Evolutionary conservation across 2,329 filamentous ascomycete species (phyloP).

Genomic region (Immersiporthe knoxdaviesiana): DNA sequence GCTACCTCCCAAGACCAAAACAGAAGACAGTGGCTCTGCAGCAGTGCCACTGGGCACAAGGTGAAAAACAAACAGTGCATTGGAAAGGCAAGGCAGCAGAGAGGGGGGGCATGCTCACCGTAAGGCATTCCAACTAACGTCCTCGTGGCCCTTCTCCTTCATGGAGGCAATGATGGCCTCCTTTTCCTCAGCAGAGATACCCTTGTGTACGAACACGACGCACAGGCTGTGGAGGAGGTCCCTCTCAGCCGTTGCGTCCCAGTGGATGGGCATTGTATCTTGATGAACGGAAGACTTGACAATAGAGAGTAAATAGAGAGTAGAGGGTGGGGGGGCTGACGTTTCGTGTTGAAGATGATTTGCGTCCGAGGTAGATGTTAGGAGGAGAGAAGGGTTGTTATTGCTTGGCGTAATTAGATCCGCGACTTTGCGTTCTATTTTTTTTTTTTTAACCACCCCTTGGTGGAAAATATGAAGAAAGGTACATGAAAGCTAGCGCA

Average conservation of each 20-base stretch:
- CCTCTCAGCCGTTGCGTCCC: background rate
- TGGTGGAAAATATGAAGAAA: background rate
- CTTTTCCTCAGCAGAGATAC: background rate
- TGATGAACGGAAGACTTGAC: background rate
- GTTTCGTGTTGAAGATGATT: background rate
- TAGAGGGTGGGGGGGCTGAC: background rate
- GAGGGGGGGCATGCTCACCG: background rate
- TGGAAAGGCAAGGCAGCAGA: background rate
- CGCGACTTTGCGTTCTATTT: background rate
- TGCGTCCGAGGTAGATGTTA: background rate
- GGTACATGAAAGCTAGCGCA: background rate
- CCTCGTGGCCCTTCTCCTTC: background rate
- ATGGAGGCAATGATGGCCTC: background rate
- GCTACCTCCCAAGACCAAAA: too few species aligned
- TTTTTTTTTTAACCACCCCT: background rate
- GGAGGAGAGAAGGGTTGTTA: background rate
- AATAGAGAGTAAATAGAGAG: background rate
- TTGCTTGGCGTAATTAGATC: background rate
- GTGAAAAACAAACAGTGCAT: background rate
- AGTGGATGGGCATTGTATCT: background rate
- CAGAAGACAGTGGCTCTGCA: too few species aligned
- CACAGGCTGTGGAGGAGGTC: conserved; percentile 1
- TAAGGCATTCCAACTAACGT: conserved; percentile 1
- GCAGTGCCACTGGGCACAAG: background rate
- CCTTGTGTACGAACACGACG: background rate